Conservation (phyloP, 768 basidiomycete genomes). For the Coprinellus micaceus region DNA sequence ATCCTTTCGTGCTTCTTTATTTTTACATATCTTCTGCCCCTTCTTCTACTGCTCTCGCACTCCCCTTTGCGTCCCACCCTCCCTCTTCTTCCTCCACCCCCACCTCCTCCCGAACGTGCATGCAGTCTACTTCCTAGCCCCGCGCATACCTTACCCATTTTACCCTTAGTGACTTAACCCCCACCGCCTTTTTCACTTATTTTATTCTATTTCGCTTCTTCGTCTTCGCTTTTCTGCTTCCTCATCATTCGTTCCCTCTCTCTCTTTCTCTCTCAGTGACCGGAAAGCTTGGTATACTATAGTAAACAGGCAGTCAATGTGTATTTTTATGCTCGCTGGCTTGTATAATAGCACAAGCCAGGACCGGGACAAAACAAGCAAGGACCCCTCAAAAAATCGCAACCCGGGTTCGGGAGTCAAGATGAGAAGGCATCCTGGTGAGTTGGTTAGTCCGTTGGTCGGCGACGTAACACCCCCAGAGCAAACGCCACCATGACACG, state of each 20-base stretch:
- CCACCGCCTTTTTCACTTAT: not conserved
- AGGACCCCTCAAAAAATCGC: not conserved
- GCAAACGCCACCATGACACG: no score
- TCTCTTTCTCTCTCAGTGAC: constrained; percentile 39
- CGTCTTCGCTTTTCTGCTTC: no score
- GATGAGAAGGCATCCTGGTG: no score
- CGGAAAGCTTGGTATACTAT: constrained; percentile 43
- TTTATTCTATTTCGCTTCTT: not conserved
- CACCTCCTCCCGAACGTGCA: constrained; percentile 13
- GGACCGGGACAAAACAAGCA: constrained; percentile 2
- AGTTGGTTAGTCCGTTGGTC: no score
- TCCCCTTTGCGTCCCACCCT: not conserved
- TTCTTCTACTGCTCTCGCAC: constrained; percentile 4
- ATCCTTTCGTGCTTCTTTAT: not conserved
- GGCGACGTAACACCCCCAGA: constrained; percentile 7
- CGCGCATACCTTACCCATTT: constrained; percentile 30
- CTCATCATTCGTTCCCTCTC: constrained; percentile 11
- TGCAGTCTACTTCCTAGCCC: not conserved
- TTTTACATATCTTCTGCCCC: not conserved
- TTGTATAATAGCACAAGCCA: constrained; percentile 10
- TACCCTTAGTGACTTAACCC: not conserved
- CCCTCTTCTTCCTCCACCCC: constrained; percentile 3
- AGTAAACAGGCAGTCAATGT: constrained; percentile 44
- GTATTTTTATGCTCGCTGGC: constrained; percentile 48
- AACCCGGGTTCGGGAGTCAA: not conserved